Evolutionary conservation across 768 basidiomycete genomes (phyloP).

Genomic region (Crucibulum laeve): DNA sequence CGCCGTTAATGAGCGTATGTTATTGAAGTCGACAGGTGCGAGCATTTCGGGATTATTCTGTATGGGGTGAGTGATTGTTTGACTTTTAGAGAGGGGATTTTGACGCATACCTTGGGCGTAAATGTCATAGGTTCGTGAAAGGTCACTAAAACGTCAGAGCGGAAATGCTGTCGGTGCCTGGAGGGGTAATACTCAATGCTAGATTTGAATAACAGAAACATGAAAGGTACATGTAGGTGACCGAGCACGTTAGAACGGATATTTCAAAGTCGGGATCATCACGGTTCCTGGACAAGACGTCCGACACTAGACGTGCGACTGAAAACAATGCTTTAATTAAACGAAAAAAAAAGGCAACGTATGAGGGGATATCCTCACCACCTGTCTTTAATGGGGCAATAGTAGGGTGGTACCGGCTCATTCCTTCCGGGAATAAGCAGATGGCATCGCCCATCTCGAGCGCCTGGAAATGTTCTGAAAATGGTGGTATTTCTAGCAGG

Average conservation of each 20-base stretch:
- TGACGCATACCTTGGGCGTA: slow-evolving; percentile 51
- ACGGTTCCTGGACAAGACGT: slow-evolving; percentile 66
- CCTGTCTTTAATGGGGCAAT: slow-evolving; percentile 88
- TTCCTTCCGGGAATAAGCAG: slow-evolving; percentile 84
- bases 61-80: slow-evolving; percentile 3
- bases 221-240: slow-evolving; percentile 74
- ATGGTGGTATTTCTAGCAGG: not conserved
- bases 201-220: slow-evolving; percentile 7
- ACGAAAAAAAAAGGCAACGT: slow-evolving; percentile 1
- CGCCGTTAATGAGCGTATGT: slow-evolving; percentile 57
- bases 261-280: slow-evolving; percentile 69
- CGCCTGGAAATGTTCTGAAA: slow-evolving; percentile 38
- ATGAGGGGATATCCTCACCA: slow-evolving; percentile 35
- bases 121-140: slow-evolving; percentile 72
- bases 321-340: not conserved
- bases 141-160: slow-evolving; percentile 83
- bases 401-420: slow-evolving; percentile 81
- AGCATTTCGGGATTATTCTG: slow-evolving; percentile 72
- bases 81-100: not conserved
- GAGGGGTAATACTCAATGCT: slow-evolving; percentile 5
- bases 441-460: slow-evolving; percentile 74
- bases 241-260: slow-evolving; percentile 69
- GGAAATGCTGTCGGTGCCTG: slow-evolving; percentile 83
- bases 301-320: slow-evolving; percentile 78
- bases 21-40: slow-evolving; percentile 56